Evolutionary conservation across 441 rosid species (phyloP), one percentile per base, ranked within the genome.

Genomic region (Bruguiera hainesii): DNA sequence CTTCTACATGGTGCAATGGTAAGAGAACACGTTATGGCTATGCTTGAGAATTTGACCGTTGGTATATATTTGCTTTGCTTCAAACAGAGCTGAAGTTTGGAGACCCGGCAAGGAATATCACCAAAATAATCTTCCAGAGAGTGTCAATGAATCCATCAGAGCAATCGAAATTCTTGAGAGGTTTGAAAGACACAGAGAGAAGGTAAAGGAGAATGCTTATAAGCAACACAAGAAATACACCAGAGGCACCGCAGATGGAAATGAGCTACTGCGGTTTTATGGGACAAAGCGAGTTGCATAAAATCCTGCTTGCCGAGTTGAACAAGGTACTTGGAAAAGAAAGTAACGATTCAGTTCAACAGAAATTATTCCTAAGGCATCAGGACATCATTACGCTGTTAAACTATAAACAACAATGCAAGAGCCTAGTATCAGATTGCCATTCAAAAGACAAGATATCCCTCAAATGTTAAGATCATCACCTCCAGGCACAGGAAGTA

Each of bases 401-500:
- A 20, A 66, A 58, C 70, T 63, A 63, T 30, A 68, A 64, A 71
- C 49, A 42, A 70, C 62, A 77, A 67, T 29, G 63, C 23, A 49
- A 57, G 58, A 58, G 52, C 23, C 63, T 37, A 61, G 69, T 71
- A 67, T 65, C 52, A 35, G 26, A 19, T 60, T 71, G 11, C 56
- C 31, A 53, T 49, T 29, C 39, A 70, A 49, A 35, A 56, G 60
- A 3, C 56, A 2, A 64, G 25, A 35, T 25, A n/a, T 23, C 33
- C 58, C 23, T 30, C 13, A 8, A 29, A 57, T 42, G 37, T 25
- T 19, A 11, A 46, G 53, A 18, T 60, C 19, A 68, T 83, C 87
- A 91, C 69, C 81, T 80, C 99, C 99, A 94, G 21, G 99, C 99
- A 74, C 90, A 85, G 56, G 98, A 88, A 72, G 82, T 48, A 48